Percentiles rank a stretch among this genome's conserved stretches.
Conservation (phyloP, 2,329 filamentous ascomycete genomes). For the Akanthomyces lecanii region DNA sequence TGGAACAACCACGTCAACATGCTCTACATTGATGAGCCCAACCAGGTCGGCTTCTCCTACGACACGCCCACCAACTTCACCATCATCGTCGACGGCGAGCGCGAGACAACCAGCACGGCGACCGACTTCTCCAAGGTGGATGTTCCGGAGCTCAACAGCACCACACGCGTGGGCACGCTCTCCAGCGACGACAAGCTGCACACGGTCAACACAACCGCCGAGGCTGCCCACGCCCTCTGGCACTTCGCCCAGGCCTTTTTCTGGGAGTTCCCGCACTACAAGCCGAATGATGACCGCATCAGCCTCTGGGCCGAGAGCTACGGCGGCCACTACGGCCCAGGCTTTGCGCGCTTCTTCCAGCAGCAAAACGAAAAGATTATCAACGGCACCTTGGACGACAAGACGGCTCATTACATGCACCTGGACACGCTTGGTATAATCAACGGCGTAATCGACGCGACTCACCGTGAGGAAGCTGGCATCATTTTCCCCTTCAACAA, state of each 20-base stretch:
- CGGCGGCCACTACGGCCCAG: conserved; percentile 65
- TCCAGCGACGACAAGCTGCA: conserved; percentile 28
- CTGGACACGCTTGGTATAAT: conserved; percentile 63
- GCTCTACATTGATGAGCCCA: conserved; percentile 58
- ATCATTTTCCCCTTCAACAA: conserved; percentile 58
- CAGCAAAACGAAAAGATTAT: conserved; percentile 54
- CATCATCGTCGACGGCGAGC: conserved; percentile 45
- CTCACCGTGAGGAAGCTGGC: conserved; percentile 55
- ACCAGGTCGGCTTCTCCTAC: conserved; percentile 64
- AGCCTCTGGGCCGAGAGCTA: conserved; percentile 67
- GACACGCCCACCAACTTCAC: conserved; percentile 62
- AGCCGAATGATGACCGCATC: conserved; percentile 50
- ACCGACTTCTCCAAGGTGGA: conserved; percentile 32
- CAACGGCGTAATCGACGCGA: conserved; percentile 64
- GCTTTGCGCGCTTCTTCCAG: conserved; percentile 55
- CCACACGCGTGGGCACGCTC: conserved; percentile 32
- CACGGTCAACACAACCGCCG: conserved; percentile 47
- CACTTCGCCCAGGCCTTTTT: conserved; percentile 63
- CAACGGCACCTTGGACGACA: conserved; percentile 28
- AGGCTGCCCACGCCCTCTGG: conserved; percentile 56
- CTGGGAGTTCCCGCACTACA: conserved; percentile 54
- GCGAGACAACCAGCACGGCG: conserved; percentile 40
- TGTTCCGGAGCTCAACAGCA: conserved; percentile 34
- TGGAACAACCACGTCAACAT: conserved; percentile 55
- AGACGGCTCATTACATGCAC: conserved; percentile 45